phyloP scores from a whole-genome alignment of 306 rosid species.

The Gleditsia sinensis region DNA sequence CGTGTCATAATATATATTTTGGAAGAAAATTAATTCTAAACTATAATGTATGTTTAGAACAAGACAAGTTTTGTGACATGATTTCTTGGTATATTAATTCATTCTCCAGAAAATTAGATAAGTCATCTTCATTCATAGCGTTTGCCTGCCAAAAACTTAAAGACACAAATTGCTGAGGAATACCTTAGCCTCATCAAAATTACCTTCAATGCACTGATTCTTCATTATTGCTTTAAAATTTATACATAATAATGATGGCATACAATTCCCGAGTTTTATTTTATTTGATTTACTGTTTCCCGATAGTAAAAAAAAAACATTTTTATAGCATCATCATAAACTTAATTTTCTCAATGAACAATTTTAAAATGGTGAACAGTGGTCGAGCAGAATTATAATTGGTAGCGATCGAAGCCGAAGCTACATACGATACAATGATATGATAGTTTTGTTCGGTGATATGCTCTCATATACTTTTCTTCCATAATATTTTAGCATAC shows the following conservation, averaged over 20 bases:
- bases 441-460: too few relatives aligned
- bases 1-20: too few relatives aligned
- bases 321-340: too few relatives aligned
- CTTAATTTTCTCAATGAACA: too few relatives aligned
- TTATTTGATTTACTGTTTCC: background rate
- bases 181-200: background rate
- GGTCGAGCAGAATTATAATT: too few relatives aligned
- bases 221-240: background rate
- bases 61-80: background rate
- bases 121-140: background rate
- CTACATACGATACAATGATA: too few relatives aligned
- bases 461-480: too few relatives aligned
- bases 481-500: too few relatives aligned
- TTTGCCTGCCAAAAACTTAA: slow-evolving; percentile 8
- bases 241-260: background rate
- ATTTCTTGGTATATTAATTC: background rate
- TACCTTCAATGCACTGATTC: background rate
- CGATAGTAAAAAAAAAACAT: background rate
- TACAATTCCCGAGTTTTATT: background rate
- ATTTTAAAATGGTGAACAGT: too few relatives aligned
- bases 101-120: background rate
- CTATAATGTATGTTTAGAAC: background rate
- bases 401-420: too few relatives aligned
- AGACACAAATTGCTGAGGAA: background rate
- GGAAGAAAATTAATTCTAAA: too few relatives aligned